Evolutionary conservation across 2,329 filamentous ascomycete genomes (phyloP).

Genomic region (Aspergillus felis): DNA sequence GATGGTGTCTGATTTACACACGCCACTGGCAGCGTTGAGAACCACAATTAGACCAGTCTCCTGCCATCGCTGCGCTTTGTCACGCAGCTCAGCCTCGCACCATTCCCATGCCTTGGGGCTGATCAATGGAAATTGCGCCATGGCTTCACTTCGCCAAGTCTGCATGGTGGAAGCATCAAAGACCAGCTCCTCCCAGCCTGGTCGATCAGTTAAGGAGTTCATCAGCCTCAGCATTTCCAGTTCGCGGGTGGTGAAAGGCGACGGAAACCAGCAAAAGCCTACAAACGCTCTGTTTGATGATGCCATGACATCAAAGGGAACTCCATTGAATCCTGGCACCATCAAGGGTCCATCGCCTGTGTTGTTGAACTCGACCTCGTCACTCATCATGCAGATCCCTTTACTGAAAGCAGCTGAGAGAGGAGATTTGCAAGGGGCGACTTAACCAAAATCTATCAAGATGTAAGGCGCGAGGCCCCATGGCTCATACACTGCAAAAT

Average conservation of each 20-base stretch:
- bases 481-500: too few relatives aligned
- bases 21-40: conserved; percentile 9
- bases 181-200: conserved; percentile 1
- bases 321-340: neutral
- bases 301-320: neutral
- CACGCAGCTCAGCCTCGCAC: conserved; percentile 11
- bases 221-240: conserved; percentile 6
- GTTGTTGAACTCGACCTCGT: neutral
- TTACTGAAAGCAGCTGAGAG: neutral
- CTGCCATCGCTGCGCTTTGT: conserved; percentile 6
- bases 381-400: neutral
- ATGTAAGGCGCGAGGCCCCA: neutral
- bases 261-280: neutral
- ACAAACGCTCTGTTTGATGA: neutral
- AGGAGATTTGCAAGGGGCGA: neutral
- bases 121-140: conserved; percentile 4
- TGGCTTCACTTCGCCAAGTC: conserved; percentile 6
- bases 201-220: conserved; percentile 7
- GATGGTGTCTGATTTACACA: conserved; percentile 3
- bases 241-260: conserved; percentile 6
- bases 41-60: conserved; percentile 3
- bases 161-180: neutral
- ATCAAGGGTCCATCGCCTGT: neutral
- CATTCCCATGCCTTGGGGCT: conserved; percentile 12
- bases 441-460: neutral